Evolutionary conservation across 441 rosid genomes (phyloP).

Genomic region (Erodium texanum): DNA sequence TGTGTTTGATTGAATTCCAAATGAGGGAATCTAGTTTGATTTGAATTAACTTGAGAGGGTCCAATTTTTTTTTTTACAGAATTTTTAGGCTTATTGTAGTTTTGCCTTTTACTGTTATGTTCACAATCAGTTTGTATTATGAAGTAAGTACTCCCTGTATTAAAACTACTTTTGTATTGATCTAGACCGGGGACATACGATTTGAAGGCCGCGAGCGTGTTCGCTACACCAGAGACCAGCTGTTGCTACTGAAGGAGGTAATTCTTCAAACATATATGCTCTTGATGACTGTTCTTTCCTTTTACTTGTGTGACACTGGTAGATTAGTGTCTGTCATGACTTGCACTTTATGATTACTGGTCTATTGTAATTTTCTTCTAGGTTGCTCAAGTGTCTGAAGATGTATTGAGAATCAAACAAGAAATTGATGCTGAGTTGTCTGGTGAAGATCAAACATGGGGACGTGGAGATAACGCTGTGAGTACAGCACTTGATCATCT

Average conservation of each 20-base stretch:
- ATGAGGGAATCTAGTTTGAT: not conserved
- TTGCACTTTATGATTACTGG: not conserved
- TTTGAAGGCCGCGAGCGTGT: conserved; percentile 60
- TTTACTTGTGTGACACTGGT: not conserved
- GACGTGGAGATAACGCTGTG: conserved; percentile 53
- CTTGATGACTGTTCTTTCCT: not conserved
- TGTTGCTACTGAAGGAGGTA: conserved; percentile 67
- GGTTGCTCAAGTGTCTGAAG: conserved; percentile 54
- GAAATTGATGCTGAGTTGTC: conserved; percentile 65
- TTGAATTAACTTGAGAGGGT: not conserved
- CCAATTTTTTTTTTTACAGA: not conserved
- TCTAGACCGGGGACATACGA: conserved; percentile 58
- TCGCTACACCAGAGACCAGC: conserved; percentile 54
- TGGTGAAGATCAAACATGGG: conserved; percentile 75
- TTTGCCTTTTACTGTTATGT: not conserved
- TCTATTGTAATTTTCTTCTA: conserved; percentile 22
- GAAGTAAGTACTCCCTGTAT: not conserved
- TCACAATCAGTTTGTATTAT: not conserved
- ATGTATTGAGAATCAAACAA: conserved; percentile 57
- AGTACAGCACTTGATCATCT: conserved; percentile 22
- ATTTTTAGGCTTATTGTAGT: not conserved
- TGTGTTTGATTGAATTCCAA: not conserved
- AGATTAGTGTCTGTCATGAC: not conserved
- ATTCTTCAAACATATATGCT: not conserved
- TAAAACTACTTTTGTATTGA: not conserved